phyloP scores from a whole-genome alignment of 257 asterid species.

The Avicennia marina region DNA sequence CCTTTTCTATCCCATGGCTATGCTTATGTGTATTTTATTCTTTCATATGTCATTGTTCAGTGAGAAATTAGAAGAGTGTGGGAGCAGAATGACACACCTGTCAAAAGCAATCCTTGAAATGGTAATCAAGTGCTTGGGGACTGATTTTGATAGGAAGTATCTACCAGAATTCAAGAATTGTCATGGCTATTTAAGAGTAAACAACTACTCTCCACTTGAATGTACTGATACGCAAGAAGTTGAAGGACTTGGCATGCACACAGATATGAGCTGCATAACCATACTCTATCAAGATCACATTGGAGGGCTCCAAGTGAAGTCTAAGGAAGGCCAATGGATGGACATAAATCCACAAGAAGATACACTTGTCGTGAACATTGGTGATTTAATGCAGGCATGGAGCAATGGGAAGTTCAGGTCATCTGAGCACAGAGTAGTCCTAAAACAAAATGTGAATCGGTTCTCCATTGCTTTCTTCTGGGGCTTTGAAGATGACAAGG shows the following conservation, averaged over 20 bases:
- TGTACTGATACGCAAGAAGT: slow-evolving; percentile 26
- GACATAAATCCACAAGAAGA: slow-evolving; percentile 41
- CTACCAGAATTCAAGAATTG: slow-evolving; percentile 51
- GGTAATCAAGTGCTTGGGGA: slow-evolving; percentile 35
- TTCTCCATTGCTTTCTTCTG: slow-evolving; percentile 61
- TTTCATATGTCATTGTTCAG: slow-evolving; percentile 17
- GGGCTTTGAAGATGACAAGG: too few relatives aligned
- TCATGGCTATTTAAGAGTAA: slow-evolving; percentile 61
- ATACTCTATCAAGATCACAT: slow-evolving; percentile 54
- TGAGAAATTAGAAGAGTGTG: slow-evolving; percentile 45
- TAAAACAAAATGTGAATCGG: slow-evolving; percentile 27
- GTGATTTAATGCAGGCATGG: slow-evolving; percentile 71
- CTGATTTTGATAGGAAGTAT: slow-evolving; percentile 25
- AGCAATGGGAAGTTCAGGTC: slow-evolving; percentile 50
- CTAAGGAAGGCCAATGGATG: slow-evolving; percentile 69
- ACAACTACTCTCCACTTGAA: slow-evolving; percentile 46
- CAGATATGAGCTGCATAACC: slow-evolving; percentile 79
- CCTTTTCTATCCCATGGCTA: too few relatives aligned
- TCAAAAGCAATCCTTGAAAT: slow-evolving; percentile 42
- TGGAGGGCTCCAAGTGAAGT: slow-evolving; percentile 74
- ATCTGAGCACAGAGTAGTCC: slow-evolving; percentile 56
- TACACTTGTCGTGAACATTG: slow-evolving; percentile 52
- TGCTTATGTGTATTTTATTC: not conserved
- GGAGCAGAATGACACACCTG: slow-evolving; percentile 44
- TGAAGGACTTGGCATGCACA: slow-evolving; percentile 78